Conservation (phyloP, 306 rosid genomes). For the Dryas octopetala region DNA sequence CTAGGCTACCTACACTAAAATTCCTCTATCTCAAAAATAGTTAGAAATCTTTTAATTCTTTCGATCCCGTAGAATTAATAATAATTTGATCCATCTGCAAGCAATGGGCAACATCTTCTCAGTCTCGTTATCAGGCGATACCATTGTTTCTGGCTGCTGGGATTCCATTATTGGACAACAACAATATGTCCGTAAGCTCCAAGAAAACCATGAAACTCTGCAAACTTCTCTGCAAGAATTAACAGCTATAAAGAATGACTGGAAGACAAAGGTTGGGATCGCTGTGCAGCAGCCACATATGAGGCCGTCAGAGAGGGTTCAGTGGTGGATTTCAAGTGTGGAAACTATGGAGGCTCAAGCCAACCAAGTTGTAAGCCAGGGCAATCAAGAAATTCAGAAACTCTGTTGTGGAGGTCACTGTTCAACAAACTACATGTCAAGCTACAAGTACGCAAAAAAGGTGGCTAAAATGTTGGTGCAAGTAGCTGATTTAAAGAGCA, state of each 20-base stretch:
- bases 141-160: no score
- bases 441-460: no score
- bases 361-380: neutral
- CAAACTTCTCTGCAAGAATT: neutral
- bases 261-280: neutral
- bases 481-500: neutral
- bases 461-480: neutral
- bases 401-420: conserved; percentile 6
- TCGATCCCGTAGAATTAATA: no score
- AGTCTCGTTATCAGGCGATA: no score
- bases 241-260: neutral
- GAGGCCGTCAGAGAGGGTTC: neutral
- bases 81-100: no score
- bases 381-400: no score
- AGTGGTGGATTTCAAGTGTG: neutral
- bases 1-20: no score
- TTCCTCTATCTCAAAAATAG: no score
- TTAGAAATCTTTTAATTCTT: no score
- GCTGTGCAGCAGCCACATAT: neutral
- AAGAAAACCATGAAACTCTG: neutral
- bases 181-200: neutral
- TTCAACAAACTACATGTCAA: neutral
- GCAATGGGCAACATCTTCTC: no score
- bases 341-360: conserved; percentile 4
- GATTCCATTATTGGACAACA: no score